Conservation (phyloP, 495 filamentous ascomycete genomes). For the Hypoxylon subgilvum region DNA sequence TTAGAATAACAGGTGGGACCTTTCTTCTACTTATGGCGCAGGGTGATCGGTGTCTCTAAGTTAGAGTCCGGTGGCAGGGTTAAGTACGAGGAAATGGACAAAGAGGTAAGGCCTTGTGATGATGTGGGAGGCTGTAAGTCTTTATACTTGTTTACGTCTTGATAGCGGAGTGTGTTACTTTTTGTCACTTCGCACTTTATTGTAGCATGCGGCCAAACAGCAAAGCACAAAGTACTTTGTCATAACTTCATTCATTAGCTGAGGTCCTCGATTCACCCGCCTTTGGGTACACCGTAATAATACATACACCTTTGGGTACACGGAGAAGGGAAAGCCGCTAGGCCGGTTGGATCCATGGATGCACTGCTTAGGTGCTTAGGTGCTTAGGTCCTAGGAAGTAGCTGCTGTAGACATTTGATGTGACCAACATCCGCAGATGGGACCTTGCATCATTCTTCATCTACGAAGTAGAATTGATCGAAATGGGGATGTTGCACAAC, state of each 20-base stretch:
- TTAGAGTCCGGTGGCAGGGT: background rate
- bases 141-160: slow-evolving; percentile 22
- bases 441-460: slow-evolving; percentile 39
- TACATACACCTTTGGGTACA: slow-evolving; percentile 10
- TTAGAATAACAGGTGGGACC: no score
- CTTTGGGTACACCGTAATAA: no score
- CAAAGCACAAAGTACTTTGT: slow-evolving; percentile 26
- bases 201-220: background rate
- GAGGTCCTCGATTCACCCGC: background rate
- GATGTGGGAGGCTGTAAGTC: slow-evolving; percentile 13
- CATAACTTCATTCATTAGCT: slow-evolving; percentile 10
- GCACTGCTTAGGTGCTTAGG: no score
- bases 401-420: slow-evolving; percentile 26
- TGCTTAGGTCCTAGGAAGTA: no score
- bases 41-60: slow-evolving; percentile 1
- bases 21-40: slow-evolving; percentile 8
- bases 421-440: slow-evolving; percentile 24
- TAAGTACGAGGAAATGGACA: slow-evolving; percentile 13
- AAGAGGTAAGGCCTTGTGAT: slow-evolving; percentile 4
- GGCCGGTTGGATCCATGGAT: slow-evolving; percentile 6
- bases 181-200: slow-evolving; percentile 20
- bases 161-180: slow-evolving; percentile 19
- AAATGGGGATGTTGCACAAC: slow-evolving; percentile 26
- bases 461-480: slow-evolving; percentile 17
- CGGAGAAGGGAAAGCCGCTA: slow-evolving; percentile 24